Base-by-base conservation (phyloP, 1,139 yeast species). In the Saccharomyces pastorianus region DNA sequence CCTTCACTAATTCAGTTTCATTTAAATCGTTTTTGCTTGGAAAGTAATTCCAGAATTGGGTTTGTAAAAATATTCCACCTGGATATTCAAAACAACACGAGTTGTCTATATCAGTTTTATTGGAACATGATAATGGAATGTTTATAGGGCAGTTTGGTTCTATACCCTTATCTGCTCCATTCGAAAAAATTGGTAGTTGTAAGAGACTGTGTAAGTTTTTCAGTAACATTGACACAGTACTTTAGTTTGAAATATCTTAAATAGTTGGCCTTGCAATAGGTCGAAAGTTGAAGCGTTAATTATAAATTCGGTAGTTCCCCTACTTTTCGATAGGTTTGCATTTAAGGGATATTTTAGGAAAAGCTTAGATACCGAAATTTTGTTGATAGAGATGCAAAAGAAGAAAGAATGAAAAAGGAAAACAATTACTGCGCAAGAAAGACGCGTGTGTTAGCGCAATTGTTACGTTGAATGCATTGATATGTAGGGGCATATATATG, bases 21-120 rank as follows among this genome's bases (percentile, higher is more conserved):
- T 59, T 61, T 47, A 64, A 53, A 6, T 53, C 59, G 3, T 55
- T 44, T 31, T 55, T 59, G 4, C 69, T 63, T 0, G 97, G 97
- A 57, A 75, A 74, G 66, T 87, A 88, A 69, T 90, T 96, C 98
- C 98, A 93, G 71, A 91, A 90, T 68, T 93, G 98, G 0, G 98
- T 88, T 64, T 84, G 88, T 50, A 91, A 71, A 46, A 91, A 75
- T 14, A 90, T 78, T 1, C 98, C 97, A 34, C 95, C 93, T 2
- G 96, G 95, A 51, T 83, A 79, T 66, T 91, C 97, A 68, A 84
- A 88, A 69, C 98, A 93, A 66, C 99, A 93, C 1, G 83, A 68
- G 64, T 85, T 79, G 1, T 61, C 70, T 14, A 77, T 73, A 1
- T 72, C 72, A 0, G 79, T 71, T 5, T 62, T 55, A 56, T 77